phyloP scores from a whole-genome alignment of 2,329 filamentous ascomycete genomes.

The Colletotrichum kahawae region DNA sequence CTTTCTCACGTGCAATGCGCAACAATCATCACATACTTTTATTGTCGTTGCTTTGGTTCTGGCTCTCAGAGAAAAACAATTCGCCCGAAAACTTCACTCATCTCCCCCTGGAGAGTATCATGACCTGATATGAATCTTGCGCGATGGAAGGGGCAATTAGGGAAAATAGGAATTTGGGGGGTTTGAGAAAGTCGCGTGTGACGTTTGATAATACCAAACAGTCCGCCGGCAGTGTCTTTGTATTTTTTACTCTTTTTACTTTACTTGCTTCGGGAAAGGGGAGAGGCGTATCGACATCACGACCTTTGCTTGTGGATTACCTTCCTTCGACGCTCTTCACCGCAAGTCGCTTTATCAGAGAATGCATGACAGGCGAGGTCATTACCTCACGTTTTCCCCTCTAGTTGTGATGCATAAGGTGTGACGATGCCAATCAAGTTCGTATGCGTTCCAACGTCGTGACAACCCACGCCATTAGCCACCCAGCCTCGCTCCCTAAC shows the following conservation, averaged over 20 bases:
- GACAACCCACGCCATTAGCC: conserved; percentile 48
- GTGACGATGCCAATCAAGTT: not conserved
- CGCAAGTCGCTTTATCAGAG: conserved; percentile 19
- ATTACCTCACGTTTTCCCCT: not conserved
- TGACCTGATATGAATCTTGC: conserved; percentile 23
- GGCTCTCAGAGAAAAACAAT: conserved; percentile 12
- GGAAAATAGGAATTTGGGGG: conserved; percentile 14
- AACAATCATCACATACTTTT: not conserved
- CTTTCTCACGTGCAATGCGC: conserved; percentile 2
- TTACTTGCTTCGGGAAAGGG: conserved; percentile 4
- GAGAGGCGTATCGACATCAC: conserved; percentile 16
- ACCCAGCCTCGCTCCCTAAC: conserved; percentile 28
- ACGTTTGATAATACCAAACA: not conserved
- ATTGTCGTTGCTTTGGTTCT: conserved; percentile 18
- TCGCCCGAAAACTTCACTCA: conserved; percentile 23
- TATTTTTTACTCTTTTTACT: not conserved
- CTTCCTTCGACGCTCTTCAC: conserved; percentile 21
- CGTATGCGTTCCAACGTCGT: conserved; percentile 41
- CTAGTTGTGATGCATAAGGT: accelerated
- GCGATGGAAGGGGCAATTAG: conserved; percentile 20
- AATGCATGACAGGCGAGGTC: conserved; percentile 19
- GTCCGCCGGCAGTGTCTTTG: conserved; percentile 13
- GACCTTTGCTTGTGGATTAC: conserved; percentile 21
- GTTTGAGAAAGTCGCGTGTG: conserved; percentile 11
- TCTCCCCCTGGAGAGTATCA: conserved; percentile 23